These are phyloP conservation scores for Sarcodon sp. DNA, from an alignment of 768 basidiomycete species.

Conservation along the genomic window DNA sequence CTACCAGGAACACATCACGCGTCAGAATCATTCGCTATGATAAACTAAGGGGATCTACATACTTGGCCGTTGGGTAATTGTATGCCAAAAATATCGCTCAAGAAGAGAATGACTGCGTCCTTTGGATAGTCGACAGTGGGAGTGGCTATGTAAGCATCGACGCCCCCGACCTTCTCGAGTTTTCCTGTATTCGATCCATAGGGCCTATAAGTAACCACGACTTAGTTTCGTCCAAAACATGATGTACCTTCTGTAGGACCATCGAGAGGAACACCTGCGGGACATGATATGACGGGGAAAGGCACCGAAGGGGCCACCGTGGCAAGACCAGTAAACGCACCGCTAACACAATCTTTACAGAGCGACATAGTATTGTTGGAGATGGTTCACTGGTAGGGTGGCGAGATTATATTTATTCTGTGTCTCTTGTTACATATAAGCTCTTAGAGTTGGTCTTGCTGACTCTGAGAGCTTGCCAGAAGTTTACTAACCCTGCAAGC, in stretches of 20 bases:
- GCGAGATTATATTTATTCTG: no score
- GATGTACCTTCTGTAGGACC: conserved; percentile 10
- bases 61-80: conserved; percentile 17
- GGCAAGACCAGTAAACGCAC: conserved; percentile 1
- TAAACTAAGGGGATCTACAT: not conserved
- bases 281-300: conserved; percentile 2
- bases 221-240: not conserved
- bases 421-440: no score
- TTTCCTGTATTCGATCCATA: conserved; percentile 15
- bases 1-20: conserved; percentile 10
- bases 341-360: conserved; percentile 14
- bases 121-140: conserved; percentile 21
- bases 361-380: conserved; percentile 9
- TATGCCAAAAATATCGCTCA: conserved; percentile 22
- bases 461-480: no score
- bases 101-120: conserved; percentile 23
- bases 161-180: conserved; percentile 22
- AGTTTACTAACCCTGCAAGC: no score
- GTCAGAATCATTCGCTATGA: not conserved
- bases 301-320: not conserved
- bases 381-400: no score
- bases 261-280: conserved; percentile 13
- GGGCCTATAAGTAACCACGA: not conserved
- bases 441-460: no score
- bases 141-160: conserved; percentile 27